phyloP scores from a whole-genome alignment of 2,329 filamentous ascomycete genomes.

The Neofusicoccum cordaticola region DNA sequence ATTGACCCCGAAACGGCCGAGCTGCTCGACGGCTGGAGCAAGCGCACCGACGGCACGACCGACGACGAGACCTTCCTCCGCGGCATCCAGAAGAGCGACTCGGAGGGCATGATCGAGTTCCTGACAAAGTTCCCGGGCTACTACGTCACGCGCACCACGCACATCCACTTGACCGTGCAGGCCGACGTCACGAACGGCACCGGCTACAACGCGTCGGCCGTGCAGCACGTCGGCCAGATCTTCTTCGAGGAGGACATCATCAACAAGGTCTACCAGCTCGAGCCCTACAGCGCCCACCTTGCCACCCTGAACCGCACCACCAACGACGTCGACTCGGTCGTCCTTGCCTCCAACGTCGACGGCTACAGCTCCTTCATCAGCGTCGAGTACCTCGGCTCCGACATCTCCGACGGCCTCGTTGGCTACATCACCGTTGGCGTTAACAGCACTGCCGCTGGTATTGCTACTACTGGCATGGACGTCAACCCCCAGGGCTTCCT shows the following conservation, averaged over 20 bases:
- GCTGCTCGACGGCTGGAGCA: conserved; percentile 19
- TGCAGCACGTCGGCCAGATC: conserved; percentile 58
- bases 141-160: conserved; percentile 41
- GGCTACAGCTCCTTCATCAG: conserved; percentile 55
- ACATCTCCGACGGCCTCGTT: conserved; percentile 32
- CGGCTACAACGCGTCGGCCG: conserved; percentile 47
- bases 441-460: background rate
- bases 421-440: conserved; percentile 26
- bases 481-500: conserved; percentile 3
- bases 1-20: conserved; percentile 18
- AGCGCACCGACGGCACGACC: conserved; percentile 29
- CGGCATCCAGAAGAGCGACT: conserved; percentile 47
- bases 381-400: conserved; percentile 56
- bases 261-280: conserved; percentile 45
- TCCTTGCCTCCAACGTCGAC: conserved; percentile 45
- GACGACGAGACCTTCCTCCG: conserved; percentile 44
- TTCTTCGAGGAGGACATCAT: conserved; percentile 63
- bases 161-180: conserved; percentile 38
- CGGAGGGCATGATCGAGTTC: conserved; percentile 50
- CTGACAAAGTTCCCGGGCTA: conserved; percentile 50
- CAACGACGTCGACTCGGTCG: conserved; percentile 53
- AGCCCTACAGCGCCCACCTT: conserved; percentile 44
- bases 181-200: conserved; percentile 44
- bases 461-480: background rate
- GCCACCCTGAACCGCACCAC: conserved; percentile 40